Conservation (phyloP, 805 yeast genomes). For the Lipomyces mesembrius region DNA sequence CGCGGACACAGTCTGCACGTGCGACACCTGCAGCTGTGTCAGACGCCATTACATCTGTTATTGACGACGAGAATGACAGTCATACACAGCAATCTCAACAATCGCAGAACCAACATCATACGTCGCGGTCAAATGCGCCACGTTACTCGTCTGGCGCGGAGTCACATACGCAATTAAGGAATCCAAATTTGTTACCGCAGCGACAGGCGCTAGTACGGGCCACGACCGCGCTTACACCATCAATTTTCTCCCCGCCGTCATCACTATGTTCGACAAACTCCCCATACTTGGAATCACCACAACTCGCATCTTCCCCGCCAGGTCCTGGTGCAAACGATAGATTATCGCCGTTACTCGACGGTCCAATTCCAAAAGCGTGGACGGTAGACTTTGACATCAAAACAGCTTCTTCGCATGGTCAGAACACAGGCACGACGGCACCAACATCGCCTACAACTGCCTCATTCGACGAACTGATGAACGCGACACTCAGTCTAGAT, state of each 20-base stretch:
- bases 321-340: conserved; percentile 13
- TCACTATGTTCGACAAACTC: conserved; percentile 23
- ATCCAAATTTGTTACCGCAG: conserved; percentile 14
- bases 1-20: conserved; percentile 5
- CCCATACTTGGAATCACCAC: conserved; percentile 27
- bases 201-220: conserved; percentile 14
- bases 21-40: background rate
- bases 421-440: background rate
- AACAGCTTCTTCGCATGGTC: background rate
- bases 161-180: background rate
- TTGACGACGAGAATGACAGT: background rate
- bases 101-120: background rate
- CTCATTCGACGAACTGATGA: conserved; percentile 29
- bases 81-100: background rate
- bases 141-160: background rate
- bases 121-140: conserved; percentile 3
- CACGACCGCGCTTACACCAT: conserved; percentile 16
- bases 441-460: conserved; percentile 17
- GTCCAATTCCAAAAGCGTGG: conserved; percentile 26
- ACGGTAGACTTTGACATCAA: conserved; percentile 14
- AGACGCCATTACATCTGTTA: conserved; percentile 1
- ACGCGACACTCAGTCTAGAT: conserved; percentile 21
- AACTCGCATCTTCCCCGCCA: conserved; percentile 36
- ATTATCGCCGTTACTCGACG: conserved; percentile 9
- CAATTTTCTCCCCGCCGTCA: conserved; percentile 25